Evolutionary conservation across 2,329 filamentous ascomycete genomes (phyloP).

Genomic region (Cytospora mali): DNA sequence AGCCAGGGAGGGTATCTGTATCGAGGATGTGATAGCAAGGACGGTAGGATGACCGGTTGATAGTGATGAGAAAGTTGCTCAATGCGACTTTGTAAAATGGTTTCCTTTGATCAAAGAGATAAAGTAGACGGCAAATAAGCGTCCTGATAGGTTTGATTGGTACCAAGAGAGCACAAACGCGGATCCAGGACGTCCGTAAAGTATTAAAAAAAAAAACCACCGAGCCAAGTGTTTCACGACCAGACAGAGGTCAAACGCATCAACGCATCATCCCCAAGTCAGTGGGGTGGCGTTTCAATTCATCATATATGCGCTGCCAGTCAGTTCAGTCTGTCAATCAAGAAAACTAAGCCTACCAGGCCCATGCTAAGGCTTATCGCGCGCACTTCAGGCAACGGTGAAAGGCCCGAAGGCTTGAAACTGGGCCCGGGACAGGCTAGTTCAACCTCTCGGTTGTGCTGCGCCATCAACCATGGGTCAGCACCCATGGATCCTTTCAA

Average conservation of each 20-base stretch:
- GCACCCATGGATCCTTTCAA: too few species aligned
- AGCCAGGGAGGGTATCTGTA: not conserved
- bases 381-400: too few species aligned
- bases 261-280: conserved; percentile 5
- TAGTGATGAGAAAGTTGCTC: not conserved
- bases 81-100: not conserved
- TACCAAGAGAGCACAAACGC: not conserved
- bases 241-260: conserved; percentile 5
- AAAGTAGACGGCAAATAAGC: too few species aligned
- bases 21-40: not conserved
- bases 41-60: not conserved
- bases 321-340: not conserved
- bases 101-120: not conserved
- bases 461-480: not conserved
- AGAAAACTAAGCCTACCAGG: too few species aligned
- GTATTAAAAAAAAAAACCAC: too few species aligned
- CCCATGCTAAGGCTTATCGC: too few species aligned
- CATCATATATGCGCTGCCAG: conserved; percentile 9
- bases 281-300: conserved; percentile 1
- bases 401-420: too few species aligned
- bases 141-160: too few species aligned
- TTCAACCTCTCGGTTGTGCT: too few species aligned
- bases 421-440: not conserved
- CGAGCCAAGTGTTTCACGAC: conserved; percentile 10
- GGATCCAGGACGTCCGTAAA: too few species aligned